Evolutionary conservation across 1,284 basidiomycete genomes (phyloP), one percentile per base, ranked within the genome.

Genomic region (Termitomyces sp.): DNA sequence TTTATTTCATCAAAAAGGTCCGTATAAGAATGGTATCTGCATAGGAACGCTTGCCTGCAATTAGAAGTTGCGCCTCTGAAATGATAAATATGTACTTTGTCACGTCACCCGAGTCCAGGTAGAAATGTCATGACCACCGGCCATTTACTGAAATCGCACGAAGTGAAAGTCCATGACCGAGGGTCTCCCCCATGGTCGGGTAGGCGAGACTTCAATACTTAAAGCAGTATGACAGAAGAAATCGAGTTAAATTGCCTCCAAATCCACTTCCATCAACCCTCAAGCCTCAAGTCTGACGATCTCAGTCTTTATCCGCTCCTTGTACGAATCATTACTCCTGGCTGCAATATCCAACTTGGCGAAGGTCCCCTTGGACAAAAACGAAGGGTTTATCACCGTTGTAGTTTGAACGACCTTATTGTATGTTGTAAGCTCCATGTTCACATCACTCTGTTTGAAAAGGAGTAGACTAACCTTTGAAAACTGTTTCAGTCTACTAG

Each of bases 401-500:
- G 87, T 86, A 24, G 76, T 75, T 60, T 90, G 83, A 19, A 92
- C 82, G 28, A 79, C 71, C 85, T 90, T 58, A 41, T 7, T 33
- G n/a, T 15, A 19, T 15, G 17, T 21, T 31, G 54, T 55, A 13
- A 41, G 26, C 31, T 45, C 43, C 34, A 38, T 19, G 8, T 46
- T 33, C 30, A 33, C 17, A 19, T 19, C 30, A 13, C 24, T 3
- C 41, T 31, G n/a, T 12, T 34, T 17, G 28, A 12, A 55, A 54
- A 39, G 64, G 15, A 55, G 77, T 50, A 30, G 15, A 55, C 77
- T 48, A 30, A 90, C 92, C 79, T 92, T 94, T 12, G 83, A 79
- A 65, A 95, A 95, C 30, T 93, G 87, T 68, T 90, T 93, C 44
- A 96, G 73, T 52, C 86, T 80, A 67, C 91, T 94, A 0, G 94